Conservation (phyloP, 148 eudicot genomes). For the Suaeda aralocaspica region DNA sequence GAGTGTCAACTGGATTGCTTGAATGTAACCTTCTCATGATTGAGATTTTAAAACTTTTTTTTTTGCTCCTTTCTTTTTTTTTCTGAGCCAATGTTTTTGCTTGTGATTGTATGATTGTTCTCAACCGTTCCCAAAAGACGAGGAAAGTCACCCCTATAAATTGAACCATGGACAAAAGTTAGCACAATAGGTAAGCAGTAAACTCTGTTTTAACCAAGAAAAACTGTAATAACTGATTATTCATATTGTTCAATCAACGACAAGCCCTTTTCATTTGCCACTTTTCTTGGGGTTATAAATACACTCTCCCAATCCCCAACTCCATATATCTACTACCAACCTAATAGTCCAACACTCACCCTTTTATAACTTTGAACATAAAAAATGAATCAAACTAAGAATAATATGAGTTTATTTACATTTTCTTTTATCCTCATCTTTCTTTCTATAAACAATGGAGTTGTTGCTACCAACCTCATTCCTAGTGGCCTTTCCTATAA, state of each 20-base stretch:
- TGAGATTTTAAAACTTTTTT: too few relatives aligned
- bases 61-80: too few relatives aligned
- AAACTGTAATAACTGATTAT: background rate
- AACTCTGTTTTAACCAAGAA: background rate
- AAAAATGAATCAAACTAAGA: conserved; percentile 18
- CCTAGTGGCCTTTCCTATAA: conserved; percentile 26
- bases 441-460: conserved; percentile 14
- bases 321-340: conserved; percentile 17
- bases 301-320: background rate
- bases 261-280: conserved; percentile 6
- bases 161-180: too few relatives aligned
- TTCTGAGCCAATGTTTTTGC: too few relatives aligned
- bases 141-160: too few relatives aligned
- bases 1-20: too few relatives aligned
- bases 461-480: conserved; percentile 8
- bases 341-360: conserved; percentile 9
- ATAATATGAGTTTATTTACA: conserved; percentile 21
- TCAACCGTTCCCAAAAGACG: too few relatives aligned
- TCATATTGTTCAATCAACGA: conserved; percentile 5
- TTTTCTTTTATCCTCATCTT: conserved; percentile 14
- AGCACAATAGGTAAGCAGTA: too few relatives aligned
- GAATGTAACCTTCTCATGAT: too few relatives aligned
- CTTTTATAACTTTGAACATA: conserved; percentile 13
- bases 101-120: too few relatives aligned
- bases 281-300: conserved; percentile 21